Evolutionary conservation across 345 rosid genomes (phyloP), one percentile per base, ranked within the genome.

Genomic region (Trapa incisa): DNA sequence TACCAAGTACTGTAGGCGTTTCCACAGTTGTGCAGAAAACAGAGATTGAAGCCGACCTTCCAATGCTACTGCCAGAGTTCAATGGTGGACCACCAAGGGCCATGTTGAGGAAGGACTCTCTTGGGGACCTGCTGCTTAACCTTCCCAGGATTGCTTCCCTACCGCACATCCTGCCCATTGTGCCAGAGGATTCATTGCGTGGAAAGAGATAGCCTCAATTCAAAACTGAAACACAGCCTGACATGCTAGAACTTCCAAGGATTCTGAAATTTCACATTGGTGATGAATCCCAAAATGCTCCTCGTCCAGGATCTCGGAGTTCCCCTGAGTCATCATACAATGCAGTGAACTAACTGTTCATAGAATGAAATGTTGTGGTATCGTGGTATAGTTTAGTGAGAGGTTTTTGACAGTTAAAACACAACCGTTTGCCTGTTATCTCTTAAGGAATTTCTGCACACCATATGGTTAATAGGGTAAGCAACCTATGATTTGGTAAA

Each of bases 111-210:
- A 82, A 84, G 41, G 91, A 88, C 48, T 84, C 89, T 0, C 73
- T 80, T 4, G 85, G 84, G 56, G 95, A 86, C 32, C 80, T 83
- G 79, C 81, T 87, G 65, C 84, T 82, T 65, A 77, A 77, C 70
- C 91, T 86, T 54, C 95, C 89, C 10, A 74, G 86, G 73, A 88
- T 88, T 12, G 82, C 87, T 9, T 86, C 95, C 39, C 75, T 84
- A 36, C 89, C 85, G 0, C 80, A 80, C 68, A 77, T 86, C 74
- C 63, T 84, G 68, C 79, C 72, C 65, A 72, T 77, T 75, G 70
- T 77, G 38, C 48, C 43, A 32, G 71, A 77, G 32, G 83, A 81
- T 42, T 74, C 74, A 22, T 71, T 64, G 1, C 45, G 48, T 68
- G 42, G 73, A 43, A 68, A 58, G 22, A 75, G 80, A 71, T 80